Percentiles rank a stretch among this genome's conserved stretches.
phyloP scores from a whole-genome alignment of 2,329 filamentous ascomycete species.

The Curvularia sp. region DNA sequence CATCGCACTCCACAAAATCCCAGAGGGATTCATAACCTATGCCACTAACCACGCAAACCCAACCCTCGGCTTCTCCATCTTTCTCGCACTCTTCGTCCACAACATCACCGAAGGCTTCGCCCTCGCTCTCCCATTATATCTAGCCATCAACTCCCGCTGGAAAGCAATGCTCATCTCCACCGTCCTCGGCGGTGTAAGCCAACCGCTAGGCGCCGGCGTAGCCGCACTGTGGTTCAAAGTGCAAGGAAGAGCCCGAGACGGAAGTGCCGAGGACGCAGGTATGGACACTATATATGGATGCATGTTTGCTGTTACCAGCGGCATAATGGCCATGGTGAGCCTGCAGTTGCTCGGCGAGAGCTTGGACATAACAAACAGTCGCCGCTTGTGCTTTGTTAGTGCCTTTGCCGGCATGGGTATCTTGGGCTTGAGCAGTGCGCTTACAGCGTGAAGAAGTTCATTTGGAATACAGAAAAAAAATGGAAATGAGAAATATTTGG shows the following conservation, averaged over 20 bases:
- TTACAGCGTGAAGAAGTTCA: slow-evolving; percentile 64
- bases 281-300: slow-evolving; percentile 71
- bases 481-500: not conserved
- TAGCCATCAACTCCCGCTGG: slow-evolving; percentile 80
- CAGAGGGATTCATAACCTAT: slow-evolving; percentile 87
- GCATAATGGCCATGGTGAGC: slow-evolving; percentile 94
- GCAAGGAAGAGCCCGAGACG: slow-evolving; percentile 58
- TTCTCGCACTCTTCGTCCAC: slow-evolving; percentile 95
- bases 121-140: slow-evolving; percentile 89
- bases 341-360: slow-evolving; percentile 89
- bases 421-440: slow-evolving; percentile 81
- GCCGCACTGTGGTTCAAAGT: slow-evolving; percentile 87
- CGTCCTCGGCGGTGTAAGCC: slow-evolving; percentile 82
- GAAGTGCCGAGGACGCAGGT: slow-evolving; percentile 58
- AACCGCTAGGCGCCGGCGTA: slow-evolving; percentile 83
- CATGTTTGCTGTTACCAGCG: slow-evolving; percentile 88
- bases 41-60: slow-evolving; percentile 97
- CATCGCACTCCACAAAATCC: slow-evolving; percentile 95
- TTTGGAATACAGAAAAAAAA: not conserved
- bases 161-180: slow-evolving; percentile 86
- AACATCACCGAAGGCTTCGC: slow-evolving; percentile 98
- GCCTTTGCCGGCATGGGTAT: slow-evolving; percentile 87
- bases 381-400: slow-evolving; percentile 77
- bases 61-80: slow-evolving; percentile 84
- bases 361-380: slow-evolving; percentile 79